Evolutionary conservation across 129 eudicot genomes (phyloP), one percentile per base, ranked within the genome.

Genomic region (Smallanthus sonchifolius): DNA sequence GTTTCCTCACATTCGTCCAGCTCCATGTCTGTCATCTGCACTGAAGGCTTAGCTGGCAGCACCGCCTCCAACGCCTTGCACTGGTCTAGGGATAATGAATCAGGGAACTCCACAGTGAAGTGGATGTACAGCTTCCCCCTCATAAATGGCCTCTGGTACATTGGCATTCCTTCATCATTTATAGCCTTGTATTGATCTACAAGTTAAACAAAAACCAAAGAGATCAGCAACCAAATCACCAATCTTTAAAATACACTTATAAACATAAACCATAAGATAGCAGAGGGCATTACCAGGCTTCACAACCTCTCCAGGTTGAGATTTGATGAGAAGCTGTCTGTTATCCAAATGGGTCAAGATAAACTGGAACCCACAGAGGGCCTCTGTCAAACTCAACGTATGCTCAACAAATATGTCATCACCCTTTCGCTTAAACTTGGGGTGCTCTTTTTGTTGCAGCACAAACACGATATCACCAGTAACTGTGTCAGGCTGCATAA

Each of bases 1-100:
- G 96, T 87, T 75, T 90, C 96, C 69, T 87, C 96, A 6, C 96
- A 90, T 56, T 90, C 90, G n/a, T 90, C 96, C 62, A 90, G 34
- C 78, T 90, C 96, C 87, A 83, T 85, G 2, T 84, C 88, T n/a
- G 87, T 82, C 73, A 83, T 79, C 70, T 81, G 57, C 51, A 47
- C n/a, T 5, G 75, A 4, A 4, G 90, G 83, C 83, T 75, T 83
- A 5, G 83, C 69, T 20, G 90, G 90, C 59, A 90, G 75, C 60
- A 90, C 88, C 0, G 73, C 80, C 70, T 85, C 92, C 32, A 90
- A 78, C 0, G 84, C 88, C 83, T 87, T 85, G 75, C 87, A 73
- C 73, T 85, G 88, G 8, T 85, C 87, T 0, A 86, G 88, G 20
- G 75, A 47, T 67, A 90, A 57, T 0, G 85, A 78, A 0, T 90